Base-by-base conservation (phyloP, 2,329 filamentous ascomycete genomes). In the Talaromyces verruculosus region DNA sequence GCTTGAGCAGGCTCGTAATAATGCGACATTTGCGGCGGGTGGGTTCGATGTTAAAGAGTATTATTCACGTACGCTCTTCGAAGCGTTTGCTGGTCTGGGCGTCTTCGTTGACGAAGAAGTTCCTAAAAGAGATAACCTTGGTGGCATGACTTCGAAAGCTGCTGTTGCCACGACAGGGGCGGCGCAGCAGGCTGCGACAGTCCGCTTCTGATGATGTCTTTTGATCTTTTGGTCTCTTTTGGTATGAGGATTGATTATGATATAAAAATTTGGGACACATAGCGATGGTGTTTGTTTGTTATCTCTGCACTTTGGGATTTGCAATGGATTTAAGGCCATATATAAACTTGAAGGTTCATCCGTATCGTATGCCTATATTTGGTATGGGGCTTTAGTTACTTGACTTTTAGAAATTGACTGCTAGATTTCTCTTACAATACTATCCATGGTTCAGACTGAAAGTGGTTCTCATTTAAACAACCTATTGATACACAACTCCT, bases 1-100 rank as follows among this genome's bases (percentile, higher is more conserved):
- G 83, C 82, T 96, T 63, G 88, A 90, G 53, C 82, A 82, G 28
- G 85, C 88, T 37, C 86, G 88, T 65, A 85, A 86, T 47, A 89
- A 93, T 74, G 79, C 84, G 2, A 83, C 85, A 53, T 88, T 90
- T 73, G 81, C 85, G 61, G 91, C 91, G 17, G 93, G 93, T 37
- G 96, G 95, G 0, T 98, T 96, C 78, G 89, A 89, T 72, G 82
- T 94, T 51, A 83, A 86, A 39, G 93, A 97, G 75, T 98, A 95
- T 74, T 91, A 92, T 72, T 84, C 88, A 7, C 84, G 93, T 28
- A 89, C 91, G 28, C 81, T 99, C 75, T 91, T 92, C 67, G 93
- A 97, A 75, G 93, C 94, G 0, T 98, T 97, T 79, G 88, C 91
- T 0, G 95, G 96, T 0, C 78, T 99, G 67, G 92, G 91, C 0